Base-by-base conservation (phyloP, 2,329 filamentous ascomycete genomes). In the Microdochium nivale region DNA sequence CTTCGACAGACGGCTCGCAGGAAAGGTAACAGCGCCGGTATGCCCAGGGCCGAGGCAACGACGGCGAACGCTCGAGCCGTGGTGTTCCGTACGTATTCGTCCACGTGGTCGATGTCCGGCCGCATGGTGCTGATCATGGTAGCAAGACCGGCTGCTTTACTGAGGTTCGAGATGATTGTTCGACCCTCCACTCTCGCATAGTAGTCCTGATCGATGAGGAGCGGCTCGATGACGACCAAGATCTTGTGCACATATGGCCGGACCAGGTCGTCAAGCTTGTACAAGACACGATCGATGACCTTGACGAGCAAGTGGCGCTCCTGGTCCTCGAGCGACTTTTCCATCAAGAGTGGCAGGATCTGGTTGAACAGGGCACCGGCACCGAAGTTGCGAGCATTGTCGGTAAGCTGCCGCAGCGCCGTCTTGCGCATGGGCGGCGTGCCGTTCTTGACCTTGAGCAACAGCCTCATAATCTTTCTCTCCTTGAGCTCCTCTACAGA, bases 81-180 rank as follows among this genome's bases (percentile, higher is more conserved):
- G 1, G 94, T 99, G 70, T 99, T 99, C 65, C 94, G 84, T 13
- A 99, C 95, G 66, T 99, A 99, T 68, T 99, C 94, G 62, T 99
- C 94, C 25, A 95, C 88, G 62, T 99, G 94, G 62, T 99, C 94
- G 58, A 99, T 96, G 79, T 99, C 94, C 0, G 94, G 95, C 63
- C 94, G 81, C 94, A 99, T 99, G 9, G 91, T 96, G 71, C 90
- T 96, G 67, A 99, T 99, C 94, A 99, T 99, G 60, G 95, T 94
- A 19, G 94, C 94, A 51, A 99, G 80, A 65, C 94, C 95, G 55
- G 95, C 94, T 24, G 94, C 94, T 70, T 99, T 99, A 66, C 88
- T 88, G 49, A 99, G 81, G 67, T 99, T 99, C 51, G 92, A 97
- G 61, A 99, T 99, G 61, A 99, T 99, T 68, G 99, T 94, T 60